Evolutionary conservation across 2,329 filamentous ascomycete species (phyloP).

Genomic region (Ophioceras dolichostomum): DNA sequence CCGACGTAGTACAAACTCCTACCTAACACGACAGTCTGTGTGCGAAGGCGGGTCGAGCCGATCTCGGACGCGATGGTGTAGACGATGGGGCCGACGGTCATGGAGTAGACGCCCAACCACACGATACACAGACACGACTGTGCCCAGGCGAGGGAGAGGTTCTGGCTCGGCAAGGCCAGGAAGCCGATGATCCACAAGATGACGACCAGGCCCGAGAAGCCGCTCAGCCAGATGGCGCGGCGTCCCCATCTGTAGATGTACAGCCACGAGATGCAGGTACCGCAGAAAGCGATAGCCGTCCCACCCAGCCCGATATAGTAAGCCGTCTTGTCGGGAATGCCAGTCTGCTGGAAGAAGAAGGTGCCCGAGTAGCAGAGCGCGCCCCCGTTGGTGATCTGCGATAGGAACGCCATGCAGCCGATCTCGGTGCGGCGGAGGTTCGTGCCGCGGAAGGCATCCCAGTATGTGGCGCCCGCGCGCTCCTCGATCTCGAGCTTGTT

Average conservation of each 20-base stretch:
- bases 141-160: conserved; percentile 21
- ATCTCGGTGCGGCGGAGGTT: conserved; percentile 34
- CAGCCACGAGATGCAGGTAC: conserved; percentile 29
- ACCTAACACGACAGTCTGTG: conserved; percentile 31
- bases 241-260: conserved; percentile 28
- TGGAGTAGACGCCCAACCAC: conserved; percentile 30
- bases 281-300: conserved; percentile 28
- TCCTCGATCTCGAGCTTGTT: conserved; percentile 15
- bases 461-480: conserved; percentile 23
- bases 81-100: conserved; percentile 29
- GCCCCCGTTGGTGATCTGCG: conserved; percentile 27
- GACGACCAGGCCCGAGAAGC: conserved; percentile 22
- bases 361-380: conserved; percentile 25
- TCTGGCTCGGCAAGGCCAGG: conserved; percentile 23
- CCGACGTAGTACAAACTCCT: conserved; percentile 27
- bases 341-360: conserved; percentile 34
- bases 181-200: conserved; percentile 31
- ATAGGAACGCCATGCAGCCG: conserved; percentile 25
- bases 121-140: conserved; percentile 28
- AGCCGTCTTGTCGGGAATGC: conserved; percentile 21
- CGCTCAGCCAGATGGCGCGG: conserved; percentile 26
- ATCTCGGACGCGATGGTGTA: conserved; percentile 32
- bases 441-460: conserved; percentile 33
- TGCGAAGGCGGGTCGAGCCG: conserved; percentile 30
- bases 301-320: conserved; percentile 29